These are phyloP conservation scores for Solanum rostratum DNA, from an alignment of 257 asterid species.

Conservation along the genomic window DNA sequence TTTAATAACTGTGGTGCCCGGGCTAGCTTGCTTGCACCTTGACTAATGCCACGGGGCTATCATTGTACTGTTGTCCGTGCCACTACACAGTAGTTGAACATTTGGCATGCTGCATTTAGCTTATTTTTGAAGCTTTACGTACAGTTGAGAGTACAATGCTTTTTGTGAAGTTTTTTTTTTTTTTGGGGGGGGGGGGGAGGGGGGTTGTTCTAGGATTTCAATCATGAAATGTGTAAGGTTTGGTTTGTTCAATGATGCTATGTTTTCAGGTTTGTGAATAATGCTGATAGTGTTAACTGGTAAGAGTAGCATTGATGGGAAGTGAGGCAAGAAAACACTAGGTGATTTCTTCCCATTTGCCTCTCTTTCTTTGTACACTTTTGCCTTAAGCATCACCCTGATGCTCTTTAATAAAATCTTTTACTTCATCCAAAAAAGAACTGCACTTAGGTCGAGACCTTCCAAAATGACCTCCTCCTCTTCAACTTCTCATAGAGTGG, in stretches of 20 bases:
- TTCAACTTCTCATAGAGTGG: too few species aligned
- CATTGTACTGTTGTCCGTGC: neutral
- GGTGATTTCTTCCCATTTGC: neutral
- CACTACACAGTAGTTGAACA: neutral
- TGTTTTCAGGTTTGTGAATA: neutral
- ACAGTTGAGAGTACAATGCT: neutral
- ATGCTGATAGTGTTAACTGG: neutral
- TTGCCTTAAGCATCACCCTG: too few species aligned
- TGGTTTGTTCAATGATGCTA: neutral
- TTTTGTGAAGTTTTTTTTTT: neutral
- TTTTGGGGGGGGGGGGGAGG: too few species aligned
- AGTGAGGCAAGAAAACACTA: neutral
- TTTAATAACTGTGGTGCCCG: too few species aligned
- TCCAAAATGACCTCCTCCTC: too few species aligned
- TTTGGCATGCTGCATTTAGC: neutral
- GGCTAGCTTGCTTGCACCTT: too few species aligned
- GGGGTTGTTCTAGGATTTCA: neutral
- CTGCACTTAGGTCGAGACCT: neutral
- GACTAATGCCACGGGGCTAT: neutral
- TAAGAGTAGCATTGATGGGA: neutral
- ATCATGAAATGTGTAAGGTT: neutral
- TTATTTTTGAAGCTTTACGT: neutral
- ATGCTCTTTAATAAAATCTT: too few species aligned
- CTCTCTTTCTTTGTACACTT: too few species aligned
- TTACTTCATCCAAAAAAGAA: too few species aligned